Evolutionary conservation across 2,329 filamentous ascomycete species (phyloP).

Genomic region (Talaromyces sp.): DNA sequence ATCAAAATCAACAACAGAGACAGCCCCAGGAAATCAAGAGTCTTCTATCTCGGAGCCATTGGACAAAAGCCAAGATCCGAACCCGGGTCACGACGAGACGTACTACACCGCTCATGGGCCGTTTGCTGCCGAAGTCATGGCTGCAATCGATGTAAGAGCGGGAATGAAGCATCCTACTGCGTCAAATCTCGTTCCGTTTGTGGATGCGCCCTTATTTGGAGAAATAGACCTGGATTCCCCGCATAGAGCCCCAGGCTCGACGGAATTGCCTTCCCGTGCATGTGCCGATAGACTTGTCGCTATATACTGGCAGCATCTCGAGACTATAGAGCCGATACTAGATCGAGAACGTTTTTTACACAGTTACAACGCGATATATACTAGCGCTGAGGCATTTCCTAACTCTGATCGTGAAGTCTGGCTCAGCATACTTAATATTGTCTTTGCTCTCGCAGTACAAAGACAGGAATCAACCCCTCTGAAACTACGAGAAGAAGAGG

Average conservation of each 20-base stretch:
- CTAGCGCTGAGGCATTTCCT: not conserved
- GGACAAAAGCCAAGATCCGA: not conserved
- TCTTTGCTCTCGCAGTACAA: conserved; percentile 16
- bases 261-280: conserved; percentile 12
- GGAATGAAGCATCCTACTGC: conserved; percentile 5
- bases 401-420: not conserved
- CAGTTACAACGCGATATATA: conserved; percentile 9
- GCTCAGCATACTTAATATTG: conserved; percentile 14
- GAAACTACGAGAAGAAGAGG: conserved; percentile 11
- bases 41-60: not conserved
- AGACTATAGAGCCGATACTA: conserved; percentile 15
- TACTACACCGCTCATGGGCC: conserved; percentile 15
- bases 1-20: not conserved
- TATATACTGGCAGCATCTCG: conserved; percentile 16
- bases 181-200: conserved; percentile 14
- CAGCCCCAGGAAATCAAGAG: not conserved
- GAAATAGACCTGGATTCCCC: conserved; percentile 8
- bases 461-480: conserved; percentile 13
- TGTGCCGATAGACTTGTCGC: conserved; percentile 14
- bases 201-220: conserved; percentile 18
- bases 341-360: conserved; percentile 11
- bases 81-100: not conserved
- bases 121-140: conserved; percentile 14
- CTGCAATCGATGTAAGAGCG: conserved; percentile 15
- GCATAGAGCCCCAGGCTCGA: not conserved